Base-by-base conservation (phyloP, 2,329 filamentous ascomycete species). In the Botrytis deweyae region DNA sequence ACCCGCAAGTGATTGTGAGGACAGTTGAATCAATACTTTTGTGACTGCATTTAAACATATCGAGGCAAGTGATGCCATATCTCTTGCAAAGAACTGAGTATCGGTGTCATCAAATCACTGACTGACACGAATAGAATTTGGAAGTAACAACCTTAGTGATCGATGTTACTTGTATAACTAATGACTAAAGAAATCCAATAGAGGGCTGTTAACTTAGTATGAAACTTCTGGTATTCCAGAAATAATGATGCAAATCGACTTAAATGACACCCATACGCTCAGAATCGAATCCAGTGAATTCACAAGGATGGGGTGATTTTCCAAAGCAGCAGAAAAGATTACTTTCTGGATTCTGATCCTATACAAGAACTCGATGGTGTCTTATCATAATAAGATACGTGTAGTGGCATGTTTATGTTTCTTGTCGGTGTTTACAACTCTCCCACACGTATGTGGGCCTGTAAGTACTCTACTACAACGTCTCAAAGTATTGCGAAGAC, bases 121-220 rank as follows among this genome's bases (percentile, higher is more conserved):
- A 33, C 20, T 38, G 9, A 14, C 20, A 20, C 29, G 22, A 2
- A 1, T 61, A 38, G 2, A 4, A 6, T 12, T 20, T 25, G 14
- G 16, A 29, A 33, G 55, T 20, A 22, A 52, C 14, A 52, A 52
- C 9, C 22, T 52, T n/a, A 52, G 49, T 3, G 4, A n/a, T 14
- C 10, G 10, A n/a, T 52, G 10, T 20, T 12, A 12, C 22, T 52
- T 25, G 25, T 14, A 52, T 0, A 14, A 0, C 6, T n/a, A 3
- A 52, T 52, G 49, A 52, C 49, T 14, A 14, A 14, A 6, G 14
- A 25, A 8, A n/a, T 25, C 10, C 12, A 14, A 52, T 5, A n/a
- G 25, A 55, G n/a, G 5, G 52, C 3, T 58, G 52, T 18, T 8
- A 58, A 5, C 14, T 33, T 16, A 14, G 12, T 18, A 3, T 16